Conservation (phyloP, 345 rosid genomes). For the Lepidium africanum region DNA sequence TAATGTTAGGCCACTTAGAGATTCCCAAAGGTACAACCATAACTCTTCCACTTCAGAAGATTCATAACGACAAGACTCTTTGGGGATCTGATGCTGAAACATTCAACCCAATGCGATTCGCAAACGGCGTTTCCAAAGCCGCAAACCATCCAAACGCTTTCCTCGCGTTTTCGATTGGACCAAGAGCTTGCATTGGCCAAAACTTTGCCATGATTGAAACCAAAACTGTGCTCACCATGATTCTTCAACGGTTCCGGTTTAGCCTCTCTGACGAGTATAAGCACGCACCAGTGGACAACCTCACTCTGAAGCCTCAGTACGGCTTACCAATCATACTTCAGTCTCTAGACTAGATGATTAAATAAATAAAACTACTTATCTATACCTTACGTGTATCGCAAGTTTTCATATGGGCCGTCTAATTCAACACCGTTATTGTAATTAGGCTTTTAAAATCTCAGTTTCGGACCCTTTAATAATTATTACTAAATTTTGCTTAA, state of each 20-base stretch:
- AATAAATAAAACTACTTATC: background rate
- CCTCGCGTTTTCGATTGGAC: constrained; percentile 12
- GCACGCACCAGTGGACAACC: constrained; percentile 26
- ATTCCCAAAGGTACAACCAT: constrained; percentile 40
- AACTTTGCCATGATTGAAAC: constrained; percentile 39
- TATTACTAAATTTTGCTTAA: no score
- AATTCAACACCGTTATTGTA: background rate
- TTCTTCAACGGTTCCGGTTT: constrained; percentile 30
- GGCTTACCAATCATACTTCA: constrained; percentile 30
- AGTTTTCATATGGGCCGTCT: background rate
- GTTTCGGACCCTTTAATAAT: background rate
- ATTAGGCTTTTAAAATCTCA: background rate
- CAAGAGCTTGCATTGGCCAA: constrained; percentile 51
- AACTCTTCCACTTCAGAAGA: constrained; percentile 18
- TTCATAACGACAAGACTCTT: constrained; percentile 34
- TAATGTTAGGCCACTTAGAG: constrained; percentile 34
- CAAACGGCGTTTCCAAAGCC: constrained; percentile 30
- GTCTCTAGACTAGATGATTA: constrained; percentile 10
- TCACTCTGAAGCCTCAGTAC: constrained; percentile 25
- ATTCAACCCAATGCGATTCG: constrained; percentile 45
- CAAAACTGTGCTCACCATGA: constrained; percentile 26
- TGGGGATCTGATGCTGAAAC: constrained; percentile 56
- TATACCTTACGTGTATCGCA: background rate
- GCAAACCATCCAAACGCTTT: constrained; percentile 36
- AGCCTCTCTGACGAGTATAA: constrained; percentile 31